Evolutionary conservation across 108 stramenopile species (phyloP).

Genomic region (Skeletonema costatum): DNA sequence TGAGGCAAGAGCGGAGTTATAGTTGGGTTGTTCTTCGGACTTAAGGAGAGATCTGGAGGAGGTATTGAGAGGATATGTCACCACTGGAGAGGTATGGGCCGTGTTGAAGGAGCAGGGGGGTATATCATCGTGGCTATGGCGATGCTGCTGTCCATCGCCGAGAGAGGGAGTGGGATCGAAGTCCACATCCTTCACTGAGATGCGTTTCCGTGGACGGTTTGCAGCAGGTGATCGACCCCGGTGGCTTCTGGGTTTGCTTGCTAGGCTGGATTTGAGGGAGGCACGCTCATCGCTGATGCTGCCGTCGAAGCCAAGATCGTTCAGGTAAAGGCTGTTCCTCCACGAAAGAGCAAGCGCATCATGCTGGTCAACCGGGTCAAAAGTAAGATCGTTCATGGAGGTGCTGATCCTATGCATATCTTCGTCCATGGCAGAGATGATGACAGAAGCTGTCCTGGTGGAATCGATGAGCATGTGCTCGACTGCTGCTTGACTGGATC

Average conservation of each 20-base stretch:
- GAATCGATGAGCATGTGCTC: background rate
- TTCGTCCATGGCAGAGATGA: background rate
- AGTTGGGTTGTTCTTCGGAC: background rate
- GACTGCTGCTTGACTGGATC: background rate
- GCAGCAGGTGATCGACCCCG: background rate
- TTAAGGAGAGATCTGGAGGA: background rate
- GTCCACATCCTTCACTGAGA: conserved; percentile 2
- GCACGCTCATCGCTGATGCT: background rate
- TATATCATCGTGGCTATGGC: background rate
- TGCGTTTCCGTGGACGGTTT: background rate
- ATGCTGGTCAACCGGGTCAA: background rate
- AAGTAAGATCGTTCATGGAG: background rate
- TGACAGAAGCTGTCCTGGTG: background rate
- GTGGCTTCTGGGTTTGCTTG: background rate
- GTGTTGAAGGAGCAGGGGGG: background rate
- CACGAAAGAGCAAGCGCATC: background rate
- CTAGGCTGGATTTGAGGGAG: background rate
- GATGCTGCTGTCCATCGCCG: background rate
- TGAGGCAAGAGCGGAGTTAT: conserved; percentile 31
- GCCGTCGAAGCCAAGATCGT: background rate
- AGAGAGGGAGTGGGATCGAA: background rate
- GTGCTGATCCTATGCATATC: background rate
- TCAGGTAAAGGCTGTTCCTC: background rate
- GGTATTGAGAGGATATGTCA: background rate
- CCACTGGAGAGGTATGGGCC: background rate